Base-by-base conservation (phyloP, 148 eudicot genomes). In the Amaranthus cruentus region DNA sequence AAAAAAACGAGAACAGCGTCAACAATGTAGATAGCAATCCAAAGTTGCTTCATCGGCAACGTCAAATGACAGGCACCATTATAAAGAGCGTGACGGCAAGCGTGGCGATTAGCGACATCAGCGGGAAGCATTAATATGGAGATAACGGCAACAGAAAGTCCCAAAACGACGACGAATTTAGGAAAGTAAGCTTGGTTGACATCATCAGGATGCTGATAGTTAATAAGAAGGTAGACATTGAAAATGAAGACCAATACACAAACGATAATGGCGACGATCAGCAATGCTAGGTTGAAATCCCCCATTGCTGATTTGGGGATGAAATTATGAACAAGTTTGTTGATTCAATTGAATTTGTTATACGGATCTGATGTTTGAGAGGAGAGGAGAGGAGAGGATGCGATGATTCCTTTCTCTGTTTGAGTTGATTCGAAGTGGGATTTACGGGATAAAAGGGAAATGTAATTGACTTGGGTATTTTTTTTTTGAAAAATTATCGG, bases 91-190 rank as follows among this genome's bases (percentile, higher is more conserved):
- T 90, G 93, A 50, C 84, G 89, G 61, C 99, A 95, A 12, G 99
- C 99, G 83, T 92, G 96, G 48, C 97, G 86, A 59, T 95, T 95
- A 0, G 99, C 99, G 7, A 95, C 99, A 28, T 95, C 99, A 9
- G 97, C 99, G 0, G 99, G 99, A 0, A 95, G 82, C 99, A 95
- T 95, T 13, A 95, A 89, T 2, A 95, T 95, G 6, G 99, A 95
- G 71, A 95, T 87, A 7, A 93, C 89, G 53, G 97, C 90, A 75
- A 95, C 75, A 12, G 96, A 90, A 67, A 95, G 89, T 18, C 97
- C 99, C 76, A 95, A 84, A 76, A 95, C 96, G 78, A 95, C 99
- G 75, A 95, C 97, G 75, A 95, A 79, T 83, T 95, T 95, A 79
- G 99, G 99, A 74, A 95, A 88, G 65, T 92, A 95, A 1, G 97